Percentiles rank a stretch among this genome's conserved stretches.
phyloP scores from a whole-genome alignment of 1,139 yeast species.

The Hansenula anomala region DNA sequence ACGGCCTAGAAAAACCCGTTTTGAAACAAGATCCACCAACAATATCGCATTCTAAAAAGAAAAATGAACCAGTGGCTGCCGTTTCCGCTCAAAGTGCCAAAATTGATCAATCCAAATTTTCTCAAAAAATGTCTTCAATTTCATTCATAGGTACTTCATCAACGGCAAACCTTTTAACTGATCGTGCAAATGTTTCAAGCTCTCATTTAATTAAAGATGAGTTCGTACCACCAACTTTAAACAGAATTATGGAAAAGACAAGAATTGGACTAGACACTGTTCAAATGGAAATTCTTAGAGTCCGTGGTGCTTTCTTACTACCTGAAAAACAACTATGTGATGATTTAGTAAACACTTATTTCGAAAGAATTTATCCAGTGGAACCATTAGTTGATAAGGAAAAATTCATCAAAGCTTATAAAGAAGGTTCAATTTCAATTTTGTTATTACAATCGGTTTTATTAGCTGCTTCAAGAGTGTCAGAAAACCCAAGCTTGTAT shows the following conservation, averaged over 20 bases:
- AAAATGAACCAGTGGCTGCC: constrained; percentile 22
- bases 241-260: constrained; percentile 24
- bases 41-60: constrained; percentile 5
- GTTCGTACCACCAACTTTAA: constrained; percentile 25
- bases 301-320: constrained; percentile 67
- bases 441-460: constrained; percentile 66
- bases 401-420: constrained; percentile 52
- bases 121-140: constrained; percentile 10
- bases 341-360: constrained; percentile 58
- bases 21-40: not conserved
- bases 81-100: constrained; percentile 22
- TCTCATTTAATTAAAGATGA: constrained; percentile 29
- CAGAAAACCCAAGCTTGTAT: constrained; percentile 49
- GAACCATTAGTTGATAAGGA: constrained; percentile 69
- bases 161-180: constrained; percentile 26
- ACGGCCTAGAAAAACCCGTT: too few relatives aligned
- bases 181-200: constrained; percentile 22
- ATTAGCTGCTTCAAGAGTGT: constrained; percentile 64
- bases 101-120: constrained; percentile 17
- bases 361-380: constrained; percentile 62
- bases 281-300: constrained; percentile 61
- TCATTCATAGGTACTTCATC: constrained; percentile 21
- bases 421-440: constrained; percentile 66
- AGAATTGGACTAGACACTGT: constrained; percentile 42
- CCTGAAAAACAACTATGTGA: constrained; percentile 61